Evolutionary conservation across 2,329 filamentous ascomycete genomes (phyloP), one percentile per base, ranked within the genome.

Genomic region (Mycogone perniciosa): DNA sequence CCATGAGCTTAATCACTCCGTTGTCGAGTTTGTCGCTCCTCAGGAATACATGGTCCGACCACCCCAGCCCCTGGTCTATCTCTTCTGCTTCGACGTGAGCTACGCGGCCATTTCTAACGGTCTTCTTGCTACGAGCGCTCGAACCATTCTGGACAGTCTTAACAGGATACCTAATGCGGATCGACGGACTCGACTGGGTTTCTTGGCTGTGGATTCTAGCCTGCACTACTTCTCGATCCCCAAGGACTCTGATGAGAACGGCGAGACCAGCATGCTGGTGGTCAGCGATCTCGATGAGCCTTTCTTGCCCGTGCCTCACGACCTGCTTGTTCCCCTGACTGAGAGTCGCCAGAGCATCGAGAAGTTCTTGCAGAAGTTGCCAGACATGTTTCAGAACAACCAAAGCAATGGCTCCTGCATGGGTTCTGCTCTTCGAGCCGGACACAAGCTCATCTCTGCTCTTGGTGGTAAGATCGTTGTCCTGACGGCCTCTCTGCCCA

Each of bases 41-140:
- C 93, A 99, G 70, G 93, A 99, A 71, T 99, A 99, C 72, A 99
- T 99, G 93, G 93, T 99, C 34, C 87, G 93, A 54, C 91, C 93
- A 51, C 93, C 93, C 41, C 92, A 96, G 70, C 93, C 93, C 37
- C 77, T 97, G 37, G 92, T 96, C 37, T 97, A 97, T 67, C 80
- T 96, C 10, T 97, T 97, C 79, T 76, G 96, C 60, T 89, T 97
- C 63, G 92, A 96, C 62, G 91, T 96, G 56, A 96, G 89, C 76
- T 95, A 90, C 62, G 84, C 89, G 9, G 84, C 92, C 31, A 88
- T 96, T 11, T 90, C 89, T 11, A 95, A 85, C 57, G 93, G 93
- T 44, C 83, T 99, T 31, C 76, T 97, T 53, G 93, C 93, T 45
- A 97, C 93, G 7, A 89, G 86, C 55, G 92, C 93, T 51, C 83